Percentiles rank a stretch among this genome's conserved stretches.
Evolutionary conservation across 331 rosid genomes (phyloP).

Genomic region (Spiraea crenata): DNA sequence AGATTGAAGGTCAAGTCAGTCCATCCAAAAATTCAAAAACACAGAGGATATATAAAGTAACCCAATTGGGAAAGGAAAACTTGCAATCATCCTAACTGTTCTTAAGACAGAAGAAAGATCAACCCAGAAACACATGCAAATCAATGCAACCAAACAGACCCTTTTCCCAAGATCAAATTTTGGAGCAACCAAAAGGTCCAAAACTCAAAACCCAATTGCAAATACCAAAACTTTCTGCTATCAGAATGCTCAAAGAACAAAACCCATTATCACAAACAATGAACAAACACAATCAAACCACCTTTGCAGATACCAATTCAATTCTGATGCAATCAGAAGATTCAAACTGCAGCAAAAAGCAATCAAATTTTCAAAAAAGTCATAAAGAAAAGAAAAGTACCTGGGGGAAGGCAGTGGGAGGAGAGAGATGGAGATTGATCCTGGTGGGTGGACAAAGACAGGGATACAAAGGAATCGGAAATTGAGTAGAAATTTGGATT

Average conservation of each 20-base stretch:
- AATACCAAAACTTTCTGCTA: slow-evolving; percentile 18
- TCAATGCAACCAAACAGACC: slow-evolving; percentile 25
- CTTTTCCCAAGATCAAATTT: slow-evolving; percentile 7
- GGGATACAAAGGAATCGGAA: slow-evolving; percentile 22
- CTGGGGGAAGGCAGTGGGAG: slow-evolving; percentile 9
- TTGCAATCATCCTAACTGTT: not conserved
- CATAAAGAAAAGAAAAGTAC: not conserved
- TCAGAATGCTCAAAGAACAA: slow-evolving; percentile 22
- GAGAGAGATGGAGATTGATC: slow-evolving; percentile 21
- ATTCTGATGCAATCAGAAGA: slow-evolving; percentile 19
- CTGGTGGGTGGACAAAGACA: slow-evolving; percentile 4
- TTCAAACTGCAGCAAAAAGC: slow-evolving; percentile 23
- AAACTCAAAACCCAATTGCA: slow-evolving; percentile 27
- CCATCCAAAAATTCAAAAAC: not conserved
- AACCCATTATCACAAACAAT: not conserved
- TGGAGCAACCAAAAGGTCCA: not conserved
- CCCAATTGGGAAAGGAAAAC: not conserved
- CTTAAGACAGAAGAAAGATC: not conserved
- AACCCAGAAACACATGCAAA: slow-evolving; percentile 15
- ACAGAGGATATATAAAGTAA: not conserved
- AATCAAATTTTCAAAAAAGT: not conserved
- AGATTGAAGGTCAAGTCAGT: not conserved
- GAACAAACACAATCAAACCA: slow-evolving; percentile 2
- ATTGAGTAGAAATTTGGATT: slow-evolving; percentile 18
- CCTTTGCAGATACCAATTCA: slow-evolving; percentile 9